Conservation (phyloP, 129 eudicot species). For the Erigeron canadensis region DNA sequence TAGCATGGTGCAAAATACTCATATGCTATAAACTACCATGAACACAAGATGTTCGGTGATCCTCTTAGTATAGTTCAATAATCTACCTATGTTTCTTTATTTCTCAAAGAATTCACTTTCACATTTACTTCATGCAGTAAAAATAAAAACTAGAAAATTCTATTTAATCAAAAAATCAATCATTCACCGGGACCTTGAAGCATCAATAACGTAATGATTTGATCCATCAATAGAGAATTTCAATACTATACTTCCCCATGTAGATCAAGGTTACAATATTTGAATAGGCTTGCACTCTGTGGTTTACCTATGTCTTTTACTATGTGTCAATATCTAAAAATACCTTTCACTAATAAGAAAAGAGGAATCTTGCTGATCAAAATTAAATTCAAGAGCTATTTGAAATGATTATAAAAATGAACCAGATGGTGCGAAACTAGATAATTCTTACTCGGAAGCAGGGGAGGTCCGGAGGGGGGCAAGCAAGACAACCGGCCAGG, state of each 20-base stretch:
- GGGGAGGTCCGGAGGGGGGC: no score
- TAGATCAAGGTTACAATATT: not conserved
- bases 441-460: no score
- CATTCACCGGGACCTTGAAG: not conserved
- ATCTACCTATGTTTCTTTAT: not conserved
- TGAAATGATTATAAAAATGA: not conserved
- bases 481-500: no score
- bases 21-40: no score
- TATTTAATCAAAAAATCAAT: not conserved
- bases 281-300: not conserved
- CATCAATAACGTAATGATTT: not conserved
- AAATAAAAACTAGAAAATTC: not conserved
- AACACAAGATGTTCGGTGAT: not conserved
- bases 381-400: not conserved
- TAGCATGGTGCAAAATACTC: not conserved
- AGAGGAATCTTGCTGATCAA: not conserved
- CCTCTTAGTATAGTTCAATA: constrained; percentile 4
- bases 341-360: not conserved
- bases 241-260: not conserved
- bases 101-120: not conserved
- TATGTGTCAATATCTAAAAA: constrained; percentile 5
- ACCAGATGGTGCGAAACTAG: no score
- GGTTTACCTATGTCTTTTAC: not conserved
- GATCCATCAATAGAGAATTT: not conserved
- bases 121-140: not conserved